Evolutionary conservation across 2,329 filamentous ascomycete species (phyloP).

Genomic region (Cytospora paraplurivora): DNA sequence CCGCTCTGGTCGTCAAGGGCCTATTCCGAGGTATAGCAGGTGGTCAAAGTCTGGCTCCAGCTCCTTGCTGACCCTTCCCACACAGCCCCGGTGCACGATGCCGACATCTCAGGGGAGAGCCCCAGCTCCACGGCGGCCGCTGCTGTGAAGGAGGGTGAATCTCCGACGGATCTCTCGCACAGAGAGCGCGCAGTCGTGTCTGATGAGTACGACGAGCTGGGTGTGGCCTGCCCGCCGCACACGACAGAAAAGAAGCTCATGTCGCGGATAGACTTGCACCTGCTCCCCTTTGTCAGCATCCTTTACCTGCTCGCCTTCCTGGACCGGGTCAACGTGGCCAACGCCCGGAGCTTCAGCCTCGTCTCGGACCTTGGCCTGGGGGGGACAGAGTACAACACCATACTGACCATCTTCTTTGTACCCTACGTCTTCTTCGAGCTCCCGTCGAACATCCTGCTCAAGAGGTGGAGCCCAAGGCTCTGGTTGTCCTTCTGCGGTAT

Average conservation of each 20-base stretch:
- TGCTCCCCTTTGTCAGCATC: constrained; percentile 73
- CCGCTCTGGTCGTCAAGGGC: too few relatives aligned
- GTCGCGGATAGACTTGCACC: constrained; percentile 68
- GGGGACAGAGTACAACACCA: constrained; percentile 69
- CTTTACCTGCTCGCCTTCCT: constrained; percentile 73
- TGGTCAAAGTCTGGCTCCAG: too few relatives aligned
- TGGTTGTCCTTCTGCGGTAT: constrained; percentile 86
- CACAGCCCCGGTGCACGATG: constrained; percentile 1
- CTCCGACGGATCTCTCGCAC: constrained; percentile 8
- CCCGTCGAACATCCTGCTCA: constrained; percentile 72
- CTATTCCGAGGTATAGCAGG: too few relatives aligned
- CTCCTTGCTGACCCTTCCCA: too few relatives aligned
- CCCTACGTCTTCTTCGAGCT: constrained; percentile 75
- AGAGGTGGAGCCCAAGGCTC: constrained; percentile 64
- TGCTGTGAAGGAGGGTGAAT: constrained; percentile 14
- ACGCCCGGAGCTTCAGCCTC: constrained; percentile 70
- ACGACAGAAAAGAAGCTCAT: constrained; percentile 67
- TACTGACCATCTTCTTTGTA: constrained; percentile 79
- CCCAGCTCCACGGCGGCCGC: not conserved
- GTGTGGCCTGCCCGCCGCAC: constrained; percentile 50
- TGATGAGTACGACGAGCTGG: constrained; percentile 37
- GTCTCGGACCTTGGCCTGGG: constrained; percentile 63
- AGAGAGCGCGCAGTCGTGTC: constrained; percentile 22
- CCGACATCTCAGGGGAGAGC: not conserved
- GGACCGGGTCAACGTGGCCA: constrained; percentile 78